Evolutionary conservation across 805 yeast genomes (phyloP), one percentile per base, ranked within the genome.

Genomic region (Ogataea siamensis): DNA sequence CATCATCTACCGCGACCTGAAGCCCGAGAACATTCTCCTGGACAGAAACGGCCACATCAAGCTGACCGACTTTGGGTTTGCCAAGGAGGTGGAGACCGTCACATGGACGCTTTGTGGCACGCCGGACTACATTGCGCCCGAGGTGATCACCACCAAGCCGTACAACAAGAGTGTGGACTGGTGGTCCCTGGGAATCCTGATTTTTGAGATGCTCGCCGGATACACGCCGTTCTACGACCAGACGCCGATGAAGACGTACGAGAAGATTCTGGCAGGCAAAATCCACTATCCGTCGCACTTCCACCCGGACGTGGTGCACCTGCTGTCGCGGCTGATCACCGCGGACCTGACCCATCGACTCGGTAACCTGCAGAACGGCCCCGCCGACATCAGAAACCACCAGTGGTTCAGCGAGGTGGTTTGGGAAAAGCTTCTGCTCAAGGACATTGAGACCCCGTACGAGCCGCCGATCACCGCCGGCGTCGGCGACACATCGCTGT

Each of bases 391-490:
- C 29, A 68, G 76, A 43, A 66, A 68, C 54, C 82, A 76, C 50
- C 71, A 71, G 12, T 76, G 82, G 82, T 76, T 76, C 43, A 63
- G 68, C 36, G 82, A 76, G 50, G 82, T 76, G 22, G 75, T 76
- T 24, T 76, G 82, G 82, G 80, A 76, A 47, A 68, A 76, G 46
- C 63, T 76, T 29, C 61, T 76, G 46, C 62, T 71, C 29, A 68
- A 76, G 46, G 80, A 76, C 54, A 76, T 76, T 28, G 82, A 76
- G 48, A 76, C 82, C 13, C 82, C 82, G 2, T 76, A 76, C 54
- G 82, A 76, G 58, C 82, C 82, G 23, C 80, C 80, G 11, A 76
- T 76, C 50, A 75, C 81, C 7, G 73, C 78, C 12, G 82, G 82
- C 23, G 79, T 76, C 17, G 82, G 82, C 36, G 82, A 76, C 54